Percentiles rank a stretch among this genome's conserved stretches.
Conservation (phyloP, 352 stramenopile genomes). For the Pythium aquatile region DNA sequence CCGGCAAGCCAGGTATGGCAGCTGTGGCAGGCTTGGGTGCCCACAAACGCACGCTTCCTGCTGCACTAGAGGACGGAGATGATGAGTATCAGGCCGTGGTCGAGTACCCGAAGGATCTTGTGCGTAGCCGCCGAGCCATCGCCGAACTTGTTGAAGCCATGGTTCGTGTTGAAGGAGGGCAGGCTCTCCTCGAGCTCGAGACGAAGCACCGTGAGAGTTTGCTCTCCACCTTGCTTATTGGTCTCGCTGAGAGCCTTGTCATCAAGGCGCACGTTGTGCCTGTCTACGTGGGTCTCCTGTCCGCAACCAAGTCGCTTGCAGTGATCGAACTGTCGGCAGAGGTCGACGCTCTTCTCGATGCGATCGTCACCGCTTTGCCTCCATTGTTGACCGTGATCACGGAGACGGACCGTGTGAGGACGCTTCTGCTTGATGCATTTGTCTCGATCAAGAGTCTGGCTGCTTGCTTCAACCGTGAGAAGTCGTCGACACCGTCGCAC, state of each 20-base stretch:
- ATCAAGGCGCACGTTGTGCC: constrained; percentile 55
- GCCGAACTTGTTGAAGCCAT: constrained; percentile 50
- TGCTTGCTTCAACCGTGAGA: constrained; percentile 58
- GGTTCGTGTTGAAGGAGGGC: constrained; percentile 32
- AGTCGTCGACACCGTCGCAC: constrained; percentile 40
- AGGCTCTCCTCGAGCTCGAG: constrained; percentile 48
- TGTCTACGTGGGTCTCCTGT: constrained; percentile 48
- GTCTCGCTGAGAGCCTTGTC: constrained; percentile 48
- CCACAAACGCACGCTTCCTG: constrained; percentile 42
- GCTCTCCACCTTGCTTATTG: constrained; percentile 49
- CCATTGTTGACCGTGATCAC: constrained; percentile 41
- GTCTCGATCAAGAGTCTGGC: constrained; percentile 55
- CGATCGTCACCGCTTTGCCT: constrained; percentile 37
- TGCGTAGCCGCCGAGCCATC: constrained; percentile 39
- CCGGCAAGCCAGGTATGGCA: constrained; percentile 56
- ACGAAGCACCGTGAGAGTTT: constrained; percentile 62
- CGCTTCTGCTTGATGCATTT: constrained; percentile 61
- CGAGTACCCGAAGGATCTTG: constrained; percentile 41
- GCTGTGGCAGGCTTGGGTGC: constrained; percentile 48
- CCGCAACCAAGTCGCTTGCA: constrained; percentile 44
- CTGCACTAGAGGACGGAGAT: constrained; percentile 27
- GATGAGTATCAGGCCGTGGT: constrained; percentile 47
- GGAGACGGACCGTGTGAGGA: constrained; percentile 43
- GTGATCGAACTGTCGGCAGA: constrained; percentile 51
- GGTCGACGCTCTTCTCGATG: constrained; percentile 47